Evolutionary conservation across 805 yeast species (phyloP), one percentile per base, ranked within the genome.

Genomic region (Candida sanyiensis): DNA sequence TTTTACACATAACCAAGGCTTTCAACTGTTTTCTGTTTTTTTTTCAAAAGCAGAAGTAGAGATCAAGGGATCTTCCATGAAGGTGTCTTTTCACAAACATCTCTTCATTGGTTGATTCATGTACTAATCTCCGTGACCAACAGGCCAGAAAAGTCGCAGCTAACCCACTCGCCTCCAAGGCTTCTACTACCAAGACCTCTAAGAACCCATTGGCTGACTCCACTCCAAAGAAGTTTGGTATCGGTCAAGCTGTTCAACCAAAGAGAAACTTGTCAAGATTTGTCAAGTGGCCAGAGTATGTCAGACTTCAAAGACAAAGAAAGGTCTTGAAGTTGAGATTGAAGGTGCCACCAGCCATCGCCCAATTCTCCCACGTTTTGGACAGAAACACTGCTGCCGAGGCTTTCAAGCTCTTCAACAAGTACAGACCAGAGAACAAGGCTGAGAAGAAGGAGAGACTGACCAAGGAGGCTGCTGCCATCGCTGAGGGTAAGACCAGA

Each of bases 301-400:
- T 90, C 58, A 86, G 95, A 75, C 77, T 93, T 59, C 98, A 90
- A 78, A 89, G 98, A 80, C 97, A 93, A 75, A 93, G 83, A 83
- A 90, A 90, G 81, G 83, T 90, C 69, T 78, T 90, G 69, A 74
- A 81, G 61, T 69, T 89, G 71, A 89, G 98, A 83, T 80, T 90
- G 67, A 90, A 93, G 83, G 98, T 90, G 66, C 98, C 98, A 57
- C 98, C 98, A 64, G 83, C 97, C 54, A 81, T 90, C 66, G 80
- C 97, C 54, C 98, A 90, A 76, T 90, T 90, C 82, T 88, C 87
- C 64, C 74, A 83, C 73, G 82, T 88, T 63, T 78, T 90, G 70
- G 98, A 90, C 84, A 89, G 89, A 84, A 90, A 90, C 88, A 84
- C 97, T 57, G 97, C 98, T 63, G 75, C 96, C 61, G 94, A 85